A percentile compares a stretch with the other conserved stretches of the same genome.
Conservation (phyloP, 257 asterid species). For the Solanum etuberosum region DNA sequence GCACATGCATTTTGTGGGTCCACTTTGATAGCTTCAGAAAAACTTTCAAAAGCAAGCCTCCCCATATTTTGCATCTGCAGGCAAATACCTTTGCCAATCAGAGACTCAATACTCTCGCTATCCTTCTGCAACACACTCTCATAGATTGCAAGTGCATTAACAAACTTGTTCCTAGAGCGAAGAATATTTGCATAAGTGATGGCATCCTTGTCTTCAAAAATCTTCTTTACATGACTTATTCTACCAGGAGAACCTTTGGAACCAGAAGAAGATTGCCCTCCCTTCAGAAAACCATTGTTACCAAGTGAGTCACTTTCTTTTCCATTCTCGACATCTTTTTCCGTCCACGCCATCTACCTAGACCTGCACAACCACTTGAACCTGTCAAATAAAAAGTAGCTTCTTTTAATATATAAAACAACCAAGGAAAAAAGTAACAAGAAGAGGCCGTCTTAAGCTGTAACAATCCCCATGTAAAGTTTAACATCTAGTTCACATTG, state of each 20-base stretch:
- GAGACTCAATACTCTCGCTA: constrained; percentile 62
- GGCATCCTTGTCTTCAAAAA: constrained; percentile 55
- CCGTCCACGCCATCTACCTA: constrained; percentile 47
- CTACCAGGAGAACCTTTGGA: constrained; percentile 26
- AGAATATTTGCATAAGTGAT: constrained; percentile 80
- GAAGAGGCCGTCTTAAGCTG: not conserved
- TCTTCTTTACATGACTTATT: constrained; percentile 33
- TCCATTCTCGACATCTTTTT: constrained; percentile 36
- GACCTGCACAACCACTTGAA: constrained; percentile 14
- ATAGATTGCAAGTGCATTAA: constrained; percentile 75
- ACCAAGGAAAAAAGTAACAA: not conserved
- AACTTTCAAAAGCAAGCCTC: constrained; percentile 75
- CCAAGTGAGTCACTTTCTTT: constrained; percentile 25
- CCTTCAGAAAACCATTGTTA: constrained; percentile 29
- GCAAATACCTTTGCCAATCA: constrained; percentile 93
- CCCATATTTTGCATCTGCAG: constrained; percentile 88
- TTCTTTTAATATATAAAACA: not conserved
- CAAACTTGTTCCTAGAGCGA: constrained; percentile 84
- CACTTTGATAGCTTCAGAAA: constrained; percentile 71
- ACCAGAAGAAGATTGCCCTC: constrained; percentile 35
- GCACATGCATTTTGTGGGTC: constrained; percentile 94
- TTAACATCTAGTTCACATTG: not conserved
- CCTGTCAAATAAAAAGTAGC: not conserved
- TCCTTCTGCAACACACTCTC: constrained; percentile 70
- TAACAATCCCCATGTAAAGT: not conserved